A percentile compares a stretch with the other conserved stretches of the same genome.
Evolutionary conservation across 1,284 basidiomycete species (phyloP).

Genomic region (Fomitopsis palustris): DNA sequence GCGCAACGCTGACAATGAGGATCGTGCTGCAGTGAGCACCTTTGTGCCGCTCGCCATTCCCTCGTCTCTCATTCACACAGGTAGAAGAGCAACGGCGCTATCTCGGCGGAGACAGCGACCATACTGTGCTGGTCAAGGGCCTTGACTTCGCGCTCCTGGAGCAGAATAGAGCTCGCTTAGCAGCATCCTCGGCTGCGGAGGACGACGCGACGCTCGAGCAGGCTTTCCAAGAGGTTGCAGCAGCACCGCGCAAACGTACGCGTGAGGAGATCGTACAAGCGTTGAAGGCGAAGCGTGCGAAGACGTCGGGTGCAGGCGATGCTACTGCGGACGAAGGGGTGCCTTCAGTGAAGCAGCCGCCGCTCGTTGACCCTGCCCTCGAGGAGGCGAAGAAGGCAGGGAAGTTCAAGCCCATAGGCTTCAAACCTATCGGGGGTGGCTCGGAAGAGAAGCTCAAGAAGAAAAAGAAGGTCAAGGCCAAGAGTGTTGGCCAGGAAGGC

Average conservation of each 20-base stretch:
- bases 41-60: neutral
- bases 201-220: conserved; percentile 79
- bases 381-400: conserved; percentile 56
- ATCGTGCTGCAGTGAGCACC: conserved; percentile 52
- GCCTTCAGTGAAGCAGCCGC: conserved; percentile 6
- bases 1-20: conserved; percentile 48
- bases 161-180: conserved; percentile 66
- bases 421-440: conserved; percentile 51
- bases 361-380: conserved; percentile 27
- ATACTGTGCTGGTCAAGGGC: conserved; percentile 88
- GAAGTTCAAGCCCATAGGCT: conserved; percentile 81
- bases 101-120: conserved; percentile 84
- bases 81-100: conserved; percentile 77
- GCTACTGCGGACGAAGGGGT: conserved; percentile 10
- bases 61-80: conserved; percentile 31
- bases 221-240: conserved; percentile 49
- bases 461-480: conserved; percentile 30
- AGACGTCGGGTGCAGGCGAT: conserved; percentile 20
- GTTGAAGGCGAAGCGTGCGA: conserved; percentile 59
- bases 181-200: conserved; percentile 48
- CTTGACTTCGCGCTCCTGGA: conserved; percentile 85
- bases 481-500: conserved; percentile 18
- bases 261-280: conserved; percentile 72
- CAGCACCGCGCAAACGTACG: conserved; percentile 57
- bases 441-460: conserved; percentile 28